Evolutionary conservation across 1,139 yeast species (phyloP).

Genomic region (Suhomyces bolitotheri): DNA sequence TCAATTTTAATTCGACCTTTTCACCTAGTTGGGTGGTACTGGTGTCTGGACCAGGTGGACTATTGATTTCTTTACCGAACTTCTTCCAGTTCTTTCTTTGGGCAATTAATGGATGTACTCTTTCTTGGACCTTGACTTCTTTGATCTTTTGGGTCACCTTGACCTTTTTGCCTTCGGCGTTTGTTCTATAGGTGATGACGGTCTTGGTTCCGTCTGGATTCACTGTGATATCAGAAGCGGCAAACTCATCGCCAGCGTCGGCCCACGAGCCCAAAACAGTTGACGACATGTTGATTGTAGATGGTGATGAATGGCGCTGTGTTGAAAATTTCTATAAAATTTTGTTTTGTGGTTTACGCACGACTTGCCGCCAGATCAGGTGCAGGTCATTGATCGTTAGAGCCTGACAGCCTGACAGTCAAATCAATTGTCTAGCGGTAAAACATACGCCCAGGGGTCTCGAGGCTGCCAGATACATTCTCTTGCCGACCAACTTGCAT

Average conservation of each 20-base stretch:
- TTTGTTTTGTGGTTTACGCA: constrained; percentile 10
- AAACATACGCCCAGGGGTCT: too few species aligned
- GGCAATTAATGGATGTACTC: constrained; percentile 77
- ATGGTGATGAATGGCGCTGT: constrained; percentile 2
- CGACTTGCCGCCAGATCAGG: constrained; percentile 2
- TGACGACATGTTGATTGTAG: constrained; percentile 32
- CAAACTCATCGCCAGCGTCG: constrained; percentile 64
- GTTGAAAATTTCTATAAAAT: constrained; percentile 11
- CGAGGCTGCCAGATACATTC: too few species aligned
- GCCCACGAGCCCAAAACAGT: constrained; percentile 59
- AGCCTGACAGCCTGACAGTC: too few species aligned
- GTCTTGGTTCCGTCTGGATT: constrained; percentile 91
- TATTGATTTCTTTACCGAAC: constrained; percentile 79
- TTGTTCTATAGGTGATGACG: constrained; percentile 72
- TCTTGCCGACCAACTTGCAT: too few species aligned
- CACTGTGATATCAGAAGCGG: constrained; percentile 67
- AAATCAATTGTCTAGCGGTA: too few species aligned
- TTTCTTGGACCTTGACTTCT: constrained; percentile 75
- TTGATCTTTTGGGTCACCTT: constrained; percentile 84
- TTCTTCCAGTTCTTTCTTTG: constrained; percentile 72
- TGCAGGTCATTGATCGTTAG: too few species aligned
- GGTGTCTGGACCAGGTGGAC: constrained; percentile 83
- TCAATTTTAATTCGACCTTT: constrained; percentile 67
- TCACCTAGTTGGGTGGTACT: constrained; percentile 91
- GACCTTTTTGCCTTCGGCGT: constrained; percentile 80